phyloP scores from a whole-genome alignment of 2,329 filamentous ascomycete species.

The Trichoderma brevicompactum region DNA sequence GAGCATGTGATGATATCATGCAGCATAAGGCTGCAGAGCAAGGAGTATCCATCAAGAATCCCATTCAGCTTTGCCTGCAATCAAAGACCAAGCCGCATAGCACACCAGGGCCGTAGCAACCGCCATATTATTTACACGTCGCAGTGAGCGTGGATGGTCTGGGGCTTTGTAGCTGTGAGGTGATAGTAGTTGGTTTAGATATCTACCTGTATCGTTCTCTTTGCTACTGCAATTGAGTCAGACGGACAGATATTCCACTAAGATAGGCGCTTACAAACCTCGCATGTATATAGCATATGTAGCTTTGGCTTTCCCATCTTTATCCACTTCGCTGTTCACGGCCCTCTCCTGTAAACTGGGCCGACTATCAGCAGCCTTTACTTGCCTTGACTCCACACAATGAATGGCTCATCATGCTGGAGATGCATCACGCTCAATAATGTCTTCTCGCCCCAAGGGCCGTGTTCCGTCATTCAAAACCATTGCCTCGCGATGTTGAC shows the following conservation, averaged over 20 bases:
- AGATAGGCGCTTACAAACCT: background rate
- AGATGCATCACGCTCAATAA: constrained; percentile 61
- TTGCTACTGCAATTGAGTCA: background rate
- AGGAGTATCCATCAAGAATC: too few species aligned
- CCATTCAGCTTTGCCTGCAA: background rate
- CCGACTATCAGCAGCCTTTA: background rate
- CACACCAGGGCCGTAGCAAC: background rate
- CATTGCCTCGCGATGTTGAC: constrained; percentile 84
- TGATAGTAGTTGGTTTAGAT: background rate
- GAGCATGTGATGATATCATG: background rate
- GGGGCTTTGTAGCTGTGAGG: background rate
- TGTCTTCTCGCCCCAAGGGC: constrained; percentile 74
- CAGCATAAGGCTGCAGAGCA: background rate
- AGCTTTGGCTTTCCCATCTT: background rate
- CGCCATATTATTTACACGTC: background rate
- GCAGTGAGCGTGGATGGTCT: background rate
- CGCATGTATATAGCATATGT: background rate
- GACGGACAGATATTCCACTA: background rate
- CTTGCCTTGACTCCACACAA: background rate
- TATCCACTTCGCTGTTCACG: background rate
- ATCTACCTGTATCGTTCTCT: background rate
- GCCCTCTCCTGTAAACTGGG: background rate
- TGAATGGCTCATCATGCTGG: background rate
- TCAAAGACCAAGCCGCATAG: background rate
- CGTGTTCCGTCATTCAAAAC: constrained; percentile 85